Evolutionary conservation across 2,329 filamentous ascomycete species (phyloP).

Genomic region (Fusarium sp.): DNA sequence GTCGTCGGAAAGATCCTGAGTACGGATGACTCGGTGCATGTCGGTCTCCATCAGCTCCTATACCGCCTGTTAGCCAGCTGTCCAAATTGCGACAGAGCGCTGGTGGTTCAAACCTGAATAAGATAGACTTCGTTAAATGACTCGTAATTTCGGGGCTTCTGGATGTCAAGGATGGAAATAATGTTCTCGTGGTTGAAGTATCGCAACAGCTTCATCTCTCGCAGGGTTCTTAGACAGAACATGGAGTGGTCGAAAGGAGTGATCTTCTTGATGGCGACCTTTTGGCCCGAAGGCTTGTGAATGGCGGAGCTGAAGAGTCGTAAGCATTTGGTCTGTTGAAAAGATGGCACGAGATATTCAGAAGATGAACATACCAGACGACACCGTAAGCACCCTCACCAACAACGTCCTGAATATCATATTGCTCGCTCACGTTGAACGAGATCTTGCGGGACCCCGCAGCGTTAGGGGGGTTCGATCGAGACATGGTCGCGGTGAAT

Average conservation of each 20-base stretch:
- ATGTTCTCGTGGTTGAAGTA: constrained; percentile 99
- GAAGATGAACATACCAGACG: constrained; percentile 80
- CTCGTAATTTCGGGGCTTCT: constrained; percentile 97
- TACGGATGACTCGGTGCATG: constrained; percentile 99
- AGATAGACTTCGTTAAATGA: constrained; percentile 98
- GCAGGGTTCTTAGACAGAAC: constrained; percentile 96
- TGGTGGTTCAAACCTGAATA: constrained; percentile 80
- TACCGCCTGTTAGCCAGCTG: constrained; percentile 23
- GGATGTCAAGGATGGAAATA: constrained; percentile 98
- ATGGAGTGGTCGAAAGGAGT: constrained; percentile 99
- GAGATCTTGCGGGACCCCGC: constrained; percentile 91
- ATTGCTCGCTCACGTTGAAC: constrained; percentile 99
- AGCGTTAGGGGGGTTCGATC: constrained; percentile 69
- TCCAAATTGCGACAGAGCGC: constrained; percentile 6
- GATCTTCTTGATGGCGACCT: constrained; percentile 99
- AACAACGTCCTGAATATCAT: constrained; percentile 99
- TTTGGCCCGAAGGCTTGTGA: constrained; percentile 97
- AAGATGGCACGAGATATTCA: not conserved
- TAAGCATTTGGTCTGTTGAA: constrained; percentile 4
- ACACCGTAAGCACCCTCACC: constrained; percentile 98
- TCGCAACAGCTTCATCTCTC: constrained; percentile 98
- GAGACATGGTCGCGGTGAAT: constrained; percentile 61
- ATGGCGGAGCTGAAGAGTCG: constrained; percentile 81
- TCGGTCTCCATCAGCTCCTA: constrained; percentile 99
- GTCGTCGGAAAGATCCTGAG: constrained; percentile 97